Evolutionary conservation across 371 early-diverging fungal genomes (phyloP), one percentile per base, ranked within the genome.

Genomic region (Rhizomucor miehei): DNA sequence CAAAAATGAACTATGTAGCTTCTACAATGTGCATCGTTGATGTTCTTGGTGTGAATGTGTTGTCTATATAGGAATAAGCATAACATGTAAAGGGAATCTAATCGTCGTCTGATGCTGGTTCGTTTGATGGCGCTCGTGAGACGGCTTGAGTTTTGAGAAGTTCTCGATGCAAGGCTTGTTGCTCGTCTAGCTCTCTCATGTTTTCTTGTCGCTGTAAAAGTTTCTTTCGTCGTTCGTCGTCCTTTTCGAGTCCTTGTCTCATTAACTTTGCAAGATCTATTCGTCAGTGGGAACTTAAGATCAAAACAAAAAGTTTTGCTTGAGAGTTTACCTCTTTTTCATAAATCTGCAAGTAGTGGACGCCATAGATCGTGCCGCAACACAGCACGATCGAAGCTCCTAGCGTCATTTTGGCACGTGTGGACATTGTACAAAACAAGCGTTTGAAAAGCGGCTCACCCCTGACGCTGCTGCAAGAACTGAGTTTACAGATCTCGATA

Each of bases 281-380:
- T 35, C 44, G 6, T 43, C 21, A 3, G 10, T 49, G 25, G 46
- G 16, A 29, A 48, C 12, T 16, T 2, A 1, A 10, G 21, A 41
- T 21, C 13, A 14, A 11, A 54, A 17, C 20, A 37, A n/a, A n/a
- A 13, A 10, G 41, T 16, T 24, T 12, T 21, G 12, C 44, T 11
- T 8, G 12, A 21, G 17, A 10, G 14, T 20, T 52, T 72, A 75
- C 80, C 58, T 69, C 73, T 51, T 73, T 68, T 41, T 80, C 80
- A 52, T 62, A 66, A 10, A 59, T 60, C 50, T 80, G 80, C 1
- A 73, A 16, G 57, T 80, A 77, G 56, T 80, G 80, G 0, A 80
- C 80, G 36, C 80, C 77, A 23, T 64, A 67, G 6, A 80, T 65
- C 6, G 75, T 69, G 19, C 63, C 75, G 57, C 63, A 52, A 35